Base-by-base conservation (phyloP, 352 stramenopile species). In the Pythium volutum region DNA sequence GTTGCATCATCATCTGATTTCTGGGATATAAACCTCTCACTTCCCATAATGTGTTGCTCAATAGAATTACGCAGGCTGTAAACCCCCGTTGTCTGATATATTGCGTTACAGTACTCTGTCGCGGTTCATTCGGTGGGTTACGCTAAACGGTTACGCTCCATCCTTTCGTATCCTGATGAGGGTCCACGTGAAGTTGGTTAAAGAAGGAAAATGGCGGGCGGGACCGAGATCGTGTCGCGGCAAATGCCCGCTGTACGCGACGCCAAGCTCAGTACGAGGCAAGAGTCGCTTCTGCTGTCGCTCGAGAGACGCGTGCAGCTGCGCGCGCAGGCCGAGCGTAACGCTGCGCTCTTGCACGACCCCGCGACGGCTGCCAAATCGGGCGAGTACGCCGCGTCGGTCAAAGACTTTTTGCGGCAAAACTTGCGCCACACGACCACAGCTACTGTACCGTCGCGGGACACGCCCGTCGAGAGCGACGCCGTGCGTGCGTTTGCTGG, bases 271-370 rank as follows among this genome's bases (percentile, higher is more conserved):
- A 80, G 58, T n/a, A 49, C 61, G 31, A 51, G 60, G 50, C 82
- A 89, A 59, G 73, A 88, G 27, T 54, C 70, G 39, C 64, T 89
- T 46, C 69, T 91, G 47, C 69, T 73, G 11, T 70, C 77, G 10
- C 67, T 91, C 46, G 82, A 91, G 71, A 75, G 77, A 2, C 72
- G 72, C 20, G 50, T 88, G 46, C 76, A 88, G 69, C 58, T 91
- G 23, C 67, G 73, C 38, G 60, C 66, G 8, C 81, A 91, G 54
- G 71, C 71, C 0, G 70, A 79, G 55, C 64, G 56, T 6, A 80
- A 81, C 42, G 75, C 75, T 31, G 52, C 76, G 26, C 58, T 86
- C 16, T 27, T 74, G n/a, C 65, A 69, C 27, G 58, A 67, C 10
- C 46, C 47, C 4, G 45, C 29, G 41, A 36, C 46, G 23, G 3